Evolutionary conservation across 208 protist species (phyloP).

Genomic region (Trypanosoma caninum): DNA sequence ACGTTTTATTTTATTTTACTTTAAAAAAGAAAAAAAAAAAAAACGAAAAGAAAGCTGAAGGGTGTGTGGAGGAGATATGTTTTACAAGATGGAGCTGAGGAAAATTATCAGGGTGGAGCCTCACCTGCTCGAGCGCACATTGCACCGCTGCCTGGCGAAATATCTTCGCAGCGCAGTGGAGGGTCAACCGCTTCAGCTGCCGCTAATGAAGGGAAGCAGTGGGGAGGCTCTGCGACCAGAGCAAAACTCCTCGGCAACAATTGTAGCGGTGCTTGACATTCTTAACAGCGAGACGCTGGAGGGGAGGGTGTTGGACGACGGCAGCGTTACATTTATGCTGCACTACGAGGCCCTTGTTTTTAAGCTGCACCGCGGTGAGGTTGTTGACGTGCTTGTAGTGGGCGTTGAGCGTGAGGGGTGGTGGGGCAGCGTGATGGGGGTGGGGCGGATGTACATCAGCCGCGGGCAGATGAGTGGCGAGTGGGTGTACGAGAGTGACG

Average conservation of each 20-base stretch:
- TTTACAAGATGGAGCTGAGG: conserved; percentile 77
- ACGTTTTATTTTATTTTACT: neutral
- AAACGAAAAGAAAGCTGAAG: neutral
- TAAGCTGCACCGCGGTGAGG: conserved; percentile 82
- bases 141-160: conserved; percentile 61
- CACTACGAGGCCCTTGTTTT: conserved; percentile 81
- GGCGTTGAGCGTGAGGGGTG: conserved; percentile 69
- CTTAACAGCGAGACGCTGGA: conserved; percentile 60
- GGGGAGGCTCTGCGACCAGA: conserved; percentile 16
- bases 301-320: conserved; percentile 77
- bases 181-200: conserved; percentile 54
- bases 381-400: conserved; percentile 72
- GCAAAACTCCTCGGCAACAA: conserved; percentile 66
- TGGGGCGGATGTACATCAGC: conserved; percentile 75
- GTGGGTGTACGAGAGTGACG: conserved; percentile 69
- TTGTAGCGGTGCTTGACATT: conserved; percentile 83
- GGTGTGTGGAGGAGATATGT: conserved; percentile 36
- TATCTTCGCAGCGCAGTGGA: conserved; percentile 76
- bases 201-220: conserved; percentile 9
- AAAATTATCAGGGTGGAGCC: conserved; percentile 69
- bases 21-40: neutral
- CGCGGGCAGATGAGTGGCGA: conserved; percentile 53
- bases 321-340: conserved; percentile 68
- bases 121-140: conserved; percentile 46
- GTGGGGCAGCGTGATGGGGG: conserved; percentile 69